Evolutionary conservation across 1,139 yeast species (phyloP).

Genomic region (Hemisphaericaspora xylanilytica): DNA sequence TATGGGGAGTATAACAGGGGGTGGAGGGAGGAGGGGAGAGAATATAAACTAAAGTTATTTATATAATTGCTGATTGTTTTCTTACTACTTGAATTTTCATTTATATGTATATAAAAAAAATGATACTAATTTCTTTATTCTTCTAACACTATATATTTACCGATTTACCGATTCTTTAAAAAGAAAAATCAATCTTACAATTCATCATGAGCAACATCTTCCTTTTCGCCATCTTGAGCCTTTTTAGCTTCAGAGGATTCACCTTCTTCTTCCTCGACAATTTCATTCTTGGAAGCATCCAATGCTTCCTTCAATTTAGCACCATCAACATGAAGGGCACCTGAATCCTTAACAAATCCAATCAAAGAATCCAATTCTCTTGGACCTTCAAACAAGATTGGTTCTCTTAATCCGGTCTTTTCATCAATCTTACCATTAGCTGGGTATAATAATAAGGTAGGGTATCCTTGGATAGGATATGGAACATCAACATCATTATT

Average conservation of each 20-base stretch:
- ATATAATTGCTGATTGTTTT: too few species aligned
- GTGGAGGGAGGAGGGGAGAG: too few species aligned
- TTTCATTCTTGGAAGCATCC: conserved; percentile 29
- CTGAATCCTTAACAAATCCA: conserved; percentile 64
- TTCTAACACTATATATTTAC: neutral
- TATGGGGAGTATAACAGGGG: conserved; percentile 59
- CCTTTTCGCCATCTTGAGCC: conserved; percentile 16
- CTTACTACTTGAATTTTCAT: too few species aligned
- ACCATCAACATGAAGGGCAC: conserved; percentile 60
- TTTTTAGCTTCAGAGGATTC: conserved; percentile 24
- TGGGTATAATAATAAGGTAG: conserved; percentile 88
- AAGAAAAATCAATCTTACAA: conserved; percentile 22
- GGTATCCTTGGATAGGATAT: conserved; percentile 77
- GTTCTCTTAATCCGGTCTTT: conserved; percentile 52
- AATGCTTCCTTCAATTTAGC: conserved; percentile 29
- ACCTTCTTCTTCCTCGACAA: conserved; percentile 21
- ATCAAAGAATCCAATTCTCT: conserved; percentile 77
- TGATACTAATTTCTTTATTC: too few species aligned
- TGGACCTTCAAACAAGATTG: conserved; percentile 64
- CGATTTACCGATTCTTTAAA: conserved; percentile 1
- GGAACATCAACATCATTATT: conserved; percentile 78
- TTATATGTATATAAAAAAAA: too few species aligned
- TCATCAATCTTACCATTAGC: conserved; percentile 76
- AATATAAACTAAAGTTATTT: too few species aligned
- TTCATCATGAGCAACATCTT: conserved; percentile 42